Evolutionary conservation across 2,329 filamentous ascomycete species (phyloP), one percentile per base, ranked within the genome.

Genomic region (Neonectria magnoliae): DNA sequence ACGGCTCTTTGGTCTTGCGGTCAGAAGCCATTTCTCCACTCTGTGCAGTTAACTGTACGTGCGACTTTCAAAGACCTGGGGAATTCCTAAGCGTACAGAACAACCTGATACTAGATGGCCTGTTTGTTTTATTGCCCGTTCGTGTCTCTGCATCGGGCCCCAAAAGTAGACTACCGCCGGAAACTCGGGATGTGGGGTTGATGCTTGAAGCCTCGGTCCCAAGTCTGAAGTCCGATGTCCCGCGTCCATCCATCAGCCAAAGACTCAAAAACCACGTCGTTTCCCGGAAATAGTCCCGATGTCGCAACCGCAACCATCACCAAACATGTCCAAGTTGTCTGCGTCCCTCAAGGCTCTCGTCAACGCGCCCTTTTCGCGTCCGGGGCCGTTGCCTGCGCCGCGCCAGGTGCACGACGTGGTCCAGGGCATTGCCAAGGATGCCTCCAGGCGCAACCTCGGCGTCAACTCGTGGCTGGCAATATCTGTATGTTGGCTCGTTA

Each of bases 261-360:
- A 11, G 10, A 33, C n/a, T 56, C 60, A 66, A 63, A 66, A 64
- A 27, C 56, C 25, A 25, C 25, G 25, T 25, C 25, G 25, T 6
- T 25, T 25, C 25, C 25, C 25, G 25, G 25, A 25, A 25, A 25
- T 25, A 25, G 25, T 6, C 25, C n/a, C 41, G 31, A 73, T 73
- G 71, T 63, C 69, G 41, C 44, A 66, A 38, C 57, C 66, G 45
- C 54, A 67, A 29, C 63, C 67, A 29, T 38, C 52, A 29, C 48
- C 14, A 11, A 79, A 74, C 70, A 93, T 93, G 91, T 89, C 91
- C 7, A 94, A 92, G 77, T 85, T 95, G 20, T 92, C 91, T 1
- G 83, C 87, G 1, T 81, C 87, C 54, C 84, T 95, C 71, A 94
- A 94, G 80, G 85, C 88, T 51, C 87, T 94, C 68, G 90, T 94